phyloP scores from a whole-genome alignment of 1,284 basidiomycete genomes.

The Sanghuangporus sanghuang region DNA sequence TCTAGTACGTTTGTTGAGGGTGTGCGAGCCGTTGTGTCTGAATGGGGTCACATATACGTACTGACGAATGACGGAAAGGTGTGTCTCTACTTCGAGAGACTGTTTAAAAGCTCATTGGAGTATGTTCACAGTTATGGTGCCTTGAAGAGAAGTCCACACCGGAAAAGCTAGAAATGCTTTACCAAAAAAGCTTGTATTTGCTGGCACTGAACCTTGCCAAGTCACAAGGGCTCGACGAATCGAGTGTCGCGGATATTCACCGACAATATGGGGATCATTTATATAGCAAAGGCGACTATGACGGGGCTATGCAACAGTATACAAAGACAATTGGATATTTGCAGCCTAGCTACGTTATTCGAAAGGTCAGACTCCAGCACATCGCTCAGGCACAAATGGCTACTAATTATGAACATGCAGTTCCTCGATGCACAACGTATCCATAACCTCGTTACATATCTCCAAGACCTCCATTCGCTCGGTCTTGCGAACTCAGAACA shows the following conservation, averaged over 20 bases:
- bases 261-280: slow-evolving; percentile 89
- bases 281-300: slow-evolving; percentile 89
- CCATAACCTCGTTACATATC: slow-evolving; percentile 89
- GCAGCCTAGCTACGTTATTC: slow-evolving; percentile 93
- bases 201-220: slow-evolving; percentile 77
- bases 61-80: slow-evolving; percentile 75
- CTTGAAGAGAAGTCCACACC: slow-evolving; percentile 77
- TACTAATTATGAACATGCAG: slow-evolving; percentile 35
- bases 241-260: slow-evolving; percentile 81
- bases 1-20: slow-evolving; percentile 75
- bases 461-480: slow-evolving; percentile 90
- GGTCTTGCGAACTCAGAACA: slow-evolving; percentile 95
- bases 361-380: slow-evolving; percentile 59
- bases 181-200: slow-evolving; percentile 68
- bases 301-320: slow-evolving; percentile 90
- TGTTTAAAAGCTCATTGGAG: not conserved
- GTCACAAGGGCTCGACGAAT: slow-evolving; percentile 66
- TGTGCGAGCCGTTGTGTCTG: slow-evolving; percentile 73
- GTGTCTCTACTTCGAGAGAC: slow-evolving; percentile 19
- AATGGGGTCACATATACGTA: slow-evolving; percentile 76
- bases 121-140: slow-evolving; percentile 50
- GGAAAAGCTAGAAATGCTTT: slow-evolving; percentile 78
- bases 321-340: slow-evolving; percentile 86
- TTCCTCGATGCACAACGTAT: slow-evolving; percentile 97
- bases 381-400: not conserved